Base-by-base conservation (phyloP, 805 yeast genomes). In the Metschnikowia baotianmanensis region DNA sequence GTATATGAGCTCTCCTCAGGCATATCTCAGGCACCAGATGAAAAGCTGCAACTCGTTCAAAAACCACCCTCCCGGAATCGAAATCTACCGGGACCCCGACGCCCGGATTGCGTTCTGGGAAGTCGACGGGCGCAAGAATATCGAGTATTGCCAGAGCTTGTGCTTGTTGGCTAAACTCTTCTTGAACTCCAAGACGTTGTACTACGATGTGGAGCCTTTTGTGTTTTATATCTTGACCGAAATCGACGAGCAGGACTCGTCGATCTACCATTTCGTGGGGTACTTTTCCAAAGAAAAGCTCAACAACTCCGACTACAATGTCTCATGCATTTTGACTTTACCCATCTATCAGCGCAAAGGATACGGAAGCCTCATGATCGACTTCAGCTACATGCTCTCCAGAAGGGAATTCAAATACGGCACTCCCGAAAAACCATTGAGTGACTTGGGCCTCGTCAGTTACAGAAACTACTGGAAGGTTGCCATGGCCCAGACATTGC, bases 151-250 rank as follows among this genome's bases (percentile, higher is more conserved):
- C 62, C 96, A 89, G 58, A 89, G 88, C 57, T 63, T 93, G 40
- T 93, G 99, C 67, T 69, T 91, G 31, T 62, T 93, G 50, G 96
- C 97, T 2, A 93, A 91, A 59, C 65, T 89, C 44, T 93, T 90
- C 55, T 70, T 93, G 37, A 87, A 90, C 60, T 87, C 96, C 2
- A 93, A 93, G 57, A 88, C 97, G 0, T 68, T 93, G 37, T 90
- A 89, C 58, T 88, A 88, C 58, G 98, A 93, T 56, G 98, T 91
- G 31, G 96, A 93, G 60, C 96, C 98, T 1, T 91, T 91, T 53
- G 76, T 85, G 57, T 93, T 93, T 57, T 93, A 91, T 62, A 80
- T 90, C 2, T 62, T 93, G 32, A 85, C 91, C 5, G 93, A 85
- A 49, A 68, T 75, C 31, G 86, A 81, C 52, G 69, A 52, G 18